Conservation (phyloP, 345 rosid genomes). For the Ceriops zippeliana region DNA sequence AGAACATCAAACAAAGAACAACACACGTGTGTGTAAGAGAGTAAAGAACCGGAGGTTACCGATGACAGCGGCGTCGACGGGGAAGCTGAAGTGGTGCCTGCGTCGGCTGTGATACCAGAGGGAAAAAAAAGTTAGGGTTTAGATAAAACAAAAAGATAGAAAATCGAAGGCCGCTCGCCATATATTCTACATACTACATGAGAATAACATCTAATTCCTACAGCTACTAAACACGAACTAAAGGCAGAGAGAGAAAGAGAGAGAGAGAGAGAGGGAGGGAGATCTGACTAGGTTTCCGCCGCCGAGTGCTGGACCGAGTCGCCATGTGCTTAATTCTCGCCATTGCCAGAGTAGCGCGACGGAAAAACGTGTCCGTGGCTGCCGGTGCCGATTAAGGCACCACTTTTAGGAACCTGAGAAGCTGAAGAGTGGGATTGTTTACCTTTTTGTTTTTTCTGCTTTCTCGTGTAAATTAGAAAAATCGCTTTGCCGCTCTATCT, state of each 20-base stretch:
- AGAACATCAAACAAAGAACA: background rate
- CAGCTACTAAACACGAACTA: too few species aligned
- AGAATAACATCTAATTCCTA: too few species aligned
- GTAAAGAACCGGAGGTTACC: conserved; percentile 6
- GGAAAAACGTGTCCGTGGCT: background rate
- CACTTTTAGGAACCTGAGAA: background rate
- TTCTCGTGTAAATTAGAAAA: background rate
- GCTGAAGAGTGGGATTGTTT: background rate
- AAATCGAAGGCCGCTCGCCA: too few species aligned
- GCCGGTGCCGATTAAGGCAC: background rate
- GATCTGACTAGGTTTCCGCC: conserved; percentile 5
- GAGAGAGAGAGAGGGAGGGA: background rate
- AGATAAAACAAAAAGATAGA: background rate
- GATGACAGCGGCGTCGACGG: conserved; percentile 10
- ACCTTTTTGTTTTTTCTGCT: too few species aligned
- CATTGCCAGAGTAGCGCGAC: background rate
- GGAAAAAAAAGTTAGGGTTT: conserved; percentile 11
- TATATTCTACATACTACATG: too few species aligned
- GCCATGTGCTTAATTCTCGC: conserved; percentile 17
- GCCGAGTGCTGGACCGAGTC: background rate
- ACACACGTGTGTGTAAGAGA: background rate
- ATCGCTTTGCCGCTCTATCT: conserved; percentile 9
- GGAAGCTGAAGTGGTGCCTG: conserved; percentile 2
- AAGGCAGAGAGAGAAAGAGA: background rate
- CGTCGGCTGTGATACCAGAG: background rate